Conservation (phyloP, 2,329 filamentous ascomycete genomes). For the Phyllosticta citriasiana region DNA sequence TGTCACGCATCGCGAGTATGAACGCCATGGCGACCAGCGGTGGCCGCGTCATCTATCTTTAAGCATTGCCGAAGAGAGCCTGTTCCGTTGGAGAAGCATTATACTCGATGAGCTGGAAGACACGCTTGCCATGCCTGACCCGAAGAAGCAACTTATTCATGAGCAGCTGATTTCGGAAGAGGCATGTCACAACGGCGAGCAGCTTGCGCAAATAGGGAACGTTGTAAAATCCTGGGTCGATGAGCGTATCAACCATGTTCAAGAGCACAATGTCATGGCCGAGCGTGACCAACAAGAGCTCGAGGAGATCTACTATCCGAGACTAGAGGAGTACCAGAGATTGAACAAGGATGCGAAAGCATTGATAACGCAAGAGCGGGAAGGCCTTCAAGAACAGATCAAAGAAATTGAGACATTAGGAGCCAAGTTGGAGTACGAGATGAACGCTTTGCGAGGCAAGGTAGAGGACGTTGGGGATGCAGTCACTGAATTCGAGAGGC, state of each 20-base stretch:
- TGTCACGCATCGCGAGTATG: constrained; percentile 1
- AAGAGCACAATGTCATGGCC: constrained; percentile 51
- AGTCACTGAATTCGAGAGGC: constrained; percentile 66
- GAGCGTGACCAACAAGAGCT: constrained; percentile 56
- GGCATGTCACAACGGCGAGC: constrained; percentile 45
- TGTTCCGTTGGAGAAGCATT: constrained; percentile 56
- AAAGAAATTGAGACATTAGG: constrained; percentile 72
- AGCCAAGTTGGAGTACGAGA: constrained; percentile 86
- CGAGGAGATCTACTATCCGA: constrained; percentile 57
- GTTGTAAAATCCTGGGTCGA: constrained; percentile 53
- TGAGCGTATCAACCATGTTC: constrained; percentile 46
- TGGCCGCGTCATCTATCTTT: constrained; percentile 69
- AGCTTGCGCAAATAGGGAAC: constrained; percentile 43
- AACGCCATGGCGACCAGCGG: constrained; percentile 26
- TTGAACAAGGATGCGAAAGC: constrained; percentile 59
- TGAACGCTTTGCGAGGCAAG: constrained; percentile 66
- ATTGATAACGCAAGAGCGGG: constrained; percentile 58
- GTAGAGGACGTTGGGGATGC: constrained; percentile 82
- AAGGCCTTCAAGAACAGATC: constrained; percentile 57
- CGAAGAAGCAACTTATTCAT: constrained; percentile 23
- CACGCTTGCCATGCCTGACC: constrained; percentile 20
- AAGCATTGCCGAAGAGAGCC: constrained; percentile 63
- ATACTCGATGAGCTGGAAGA: constrained; percentile 25
- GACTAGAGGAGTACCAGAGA: constrained; percentile 58
- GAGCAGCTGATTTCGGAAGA: constrained; percentile 40